Evolutionary conservation across 2,329 filamentous ascomycete genomes (phyloP), one percentile per base, ranked within the genome.

Genomic region (Fusarium tjaetaba): DNA sequence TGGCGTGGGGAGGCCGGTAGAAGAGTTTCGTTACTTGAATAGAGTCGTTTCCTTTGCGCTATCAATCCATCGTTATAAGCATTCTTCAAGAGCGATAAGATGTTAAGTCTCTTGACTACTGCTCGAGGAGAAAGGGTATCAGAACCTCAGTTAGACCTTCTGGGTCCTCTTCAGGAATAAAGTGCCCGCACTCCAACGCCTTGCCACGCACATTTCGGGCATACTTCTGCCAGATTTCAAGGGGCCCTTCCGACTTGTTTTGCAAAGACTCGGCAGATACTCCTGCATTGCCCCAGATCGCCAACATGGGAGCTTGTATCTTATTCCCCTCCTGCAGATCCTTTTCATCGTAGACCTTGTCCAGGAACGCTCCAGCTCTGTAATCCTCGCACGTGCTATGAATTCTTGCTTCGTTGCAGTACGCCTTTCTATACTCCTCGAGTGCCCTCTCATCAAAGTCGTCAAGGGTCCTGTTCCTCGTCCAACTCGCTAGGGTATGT

Each of bases 251-350:
- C 5, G 45, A 2, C 45, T 30, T 30, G 4, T 48, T 30, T n/a
- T 30, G 26, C 14, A 48, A 8, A 8, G 45, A 48, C 26, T 48
- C 45, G 9, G 45, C 45, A 48, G 26, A 30, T 8, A 48, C 13
- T 11, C 45, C 45, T 2, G 26, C 14, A 6, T 48, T n/a, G 1
- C 45, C 26, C 45, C 45, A 48, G 0, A 48, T 3, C 4, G 20
- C 26, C 45, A 48, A 4, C 20, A 48, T 30, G 0, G 26, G 45
- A 30, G 45, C 4, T 20, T 16, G 26, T n/a, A 48, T 48, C 26
- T n/a, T 48, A 16, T 48, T 48, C 0, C 26, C 20, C 0, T 30
- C 45, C 20, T 16, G 0, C 4, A 48, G 0, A 8, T 30, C 45
- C 0, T n/a, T 48, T 16, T 48, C 45, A 0, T 48, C 45, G 7